Evolutionary conservation across 2,329 filamentous ascomycete genomes (phyloP).

Genomic region (Trichoderma lentiforme): DNA sequence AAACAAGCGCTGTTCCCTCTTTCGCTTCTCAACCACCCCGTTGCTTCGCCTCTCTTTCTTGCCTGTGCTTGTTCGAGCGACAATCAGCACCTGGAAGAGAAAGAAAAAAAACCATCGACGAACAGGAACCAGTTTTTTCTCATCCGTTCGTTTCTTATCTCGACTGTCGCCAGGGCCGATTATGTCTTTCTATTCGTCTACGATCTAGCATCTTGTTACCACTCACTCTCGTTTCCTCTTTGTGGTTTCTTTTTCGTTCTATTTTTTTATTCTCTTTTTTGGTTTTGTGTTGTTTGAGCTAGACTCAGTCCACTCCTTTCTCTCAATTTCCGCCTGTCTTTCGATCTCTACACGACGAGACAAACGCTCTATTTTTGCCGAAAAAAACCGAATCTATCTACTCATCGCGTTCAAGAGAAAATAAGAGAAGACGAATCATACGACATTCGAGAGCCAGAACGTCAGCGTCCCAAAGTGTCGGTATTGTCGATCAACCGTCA

Average conservation of each 20-base stretch:
- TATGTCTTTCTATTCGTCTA: conserved; percentile 34
- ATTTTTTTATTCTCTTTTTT: conserved; percentile 28
- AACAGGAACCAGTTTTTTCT: background rate
- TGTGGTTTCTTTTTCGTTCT: conserved; percentile 22
- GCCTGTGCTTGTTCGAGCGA: background rate
- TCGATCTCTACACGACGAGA: conserved; percentile 2
- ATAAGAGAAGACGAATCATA: background rate
- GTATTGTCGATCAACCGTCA: background rate
- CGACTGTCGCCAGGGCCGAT: conserved; percentile 28
- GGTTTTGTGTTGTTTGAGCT: conserved; percentile 36
- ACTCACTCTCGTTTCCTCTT: conserved; percentile 21
- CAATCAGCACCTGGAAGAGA: background rate
- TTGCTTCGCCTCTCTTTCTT: conserved; percentile 5
- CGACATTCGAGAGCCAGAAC: background rate
- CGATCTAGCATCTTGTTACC: conserved; percentile 25
- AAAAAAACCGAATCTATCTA: background rate
- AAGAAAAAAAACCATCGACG: background rate
- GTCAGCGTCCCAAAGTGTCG: background rate
- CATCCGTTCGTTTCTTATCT: conserved; percentile 14
- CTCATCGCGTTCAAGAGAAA: background rate
- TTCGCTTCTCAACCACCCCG: conserved; percentile 15
- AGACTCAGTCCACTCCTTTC: conserved; percentile 49
- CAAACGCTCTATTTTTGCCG: background rate
- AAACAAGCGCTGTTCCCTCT: conserved; percentile 9
- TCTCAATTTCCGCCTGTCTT: conserved; percentile 21